Evolutionary conservation across 345 rosid genomes (phyloP), one percentile per base, ranked within the genome.

Genomic region (Cardiospermum halicacabum): DNA sequence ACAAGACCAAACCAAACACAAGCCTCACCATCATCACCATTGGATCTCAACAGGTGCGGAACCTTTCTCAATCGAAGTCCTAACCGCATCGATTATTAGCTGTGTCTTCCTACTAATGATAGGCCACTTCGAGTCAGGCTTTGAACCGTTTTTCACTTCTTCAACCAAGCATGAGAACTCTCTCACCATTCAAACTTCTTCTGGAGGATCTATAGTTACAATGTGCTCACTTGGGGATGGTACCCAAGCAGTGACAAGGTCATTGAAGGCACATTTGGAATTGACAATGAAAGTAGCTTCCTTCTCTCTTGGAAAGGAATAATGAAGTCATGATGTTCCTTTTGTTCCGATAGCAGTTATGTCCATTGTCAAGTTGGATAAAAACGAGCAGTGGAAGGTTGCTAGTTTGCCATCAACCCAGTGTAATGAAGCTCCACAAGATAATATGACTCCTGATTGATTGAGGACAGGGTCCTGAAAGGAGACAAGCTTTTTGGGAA

Each of bases 111-210:
- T 74, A 59, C 93, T 89, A 51, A 74, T 50, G 26, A 64, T 70
- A 0, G 87, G 73, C 98, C 96, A 89, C 74, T 72, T 80, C 42
- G 60, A 69, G 56, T 89, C 93, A 0, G 91, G 96, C 64, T 82
- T 80, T 16, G 80, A 77, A 19, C 96, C 91, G n/a, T 69, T 72
- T 55, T 87, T 80, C 0, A 84, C 76, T 36, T 79, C 70, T 22
- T 72, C 73, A 2, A 86, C 96, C 78, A 89, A 69, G 63, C 75
- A 50, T 10, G 87, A 79, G 70, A 92, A 89, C 79, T 87, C 96
- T 49, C 62, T 81, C 66, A 92, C 92, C 98, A 89, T 85, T 65
- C 78, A 69, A 27, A 71, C 88, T 74, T 89, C 98, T 68, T 92
- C 96, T 2, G 98, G 88, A 57, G 89, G 61, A 63, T 82, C 81